Conservation (phyloP, 2,329 filamentous ascomycete genomes). For the Fusarium dimerum region DNA sequence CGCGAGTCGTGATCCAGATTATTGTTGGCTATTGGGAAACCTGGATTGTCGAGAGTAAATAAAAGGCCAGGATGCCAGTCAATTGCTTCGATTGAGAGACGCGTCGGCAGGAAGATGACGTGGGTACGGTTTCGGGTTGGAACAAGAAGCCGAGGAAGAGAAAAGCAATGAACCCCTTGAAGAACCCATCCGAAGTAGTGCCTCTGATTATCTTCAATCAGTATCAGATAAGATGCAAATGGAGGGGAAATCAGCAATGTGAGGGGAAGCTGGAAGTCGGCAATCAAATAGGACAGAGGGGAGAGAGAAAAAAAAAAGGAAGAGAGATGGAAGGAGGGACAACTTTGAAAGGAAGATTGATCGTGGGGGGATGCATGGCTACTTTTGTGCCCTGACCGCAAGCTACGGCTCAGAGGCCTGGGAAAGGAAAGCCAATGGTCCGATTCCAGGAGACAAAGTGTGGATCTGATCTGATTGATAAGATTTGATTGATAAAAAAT, state of each 20-base stretch:
- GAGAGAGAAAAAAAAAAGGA: background rate
- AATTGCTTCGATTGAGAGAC: slow-evolving; percentile 11
- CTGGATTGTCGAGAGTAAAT: slow-evolving; percentile 20
- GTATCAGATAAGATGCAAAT: background rate
- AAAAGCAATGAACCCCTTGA: slow-evolving; percentile 8
- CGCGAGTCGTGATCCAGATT: background rate
- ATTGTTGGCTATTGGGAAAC: background rate
- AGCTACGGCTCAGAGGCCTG: slow-evolving; percentile 19
- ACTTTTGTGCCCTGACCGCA: slow-evolving; percentile 32
- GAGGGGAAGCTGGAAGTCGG: slow-evolving; percentile 3
- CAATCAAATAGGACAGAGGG: slow-evolving; percentile 3
- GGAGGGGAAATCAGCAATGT: background rate
- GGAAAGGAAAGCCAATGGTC: slow-evolving; percentile 27
- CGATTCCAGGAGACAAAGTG: slow-evolving; percentile 36
- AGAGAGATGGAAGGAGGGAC: slow-evolving; percentile 13
- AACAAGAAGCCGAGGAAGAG: slow-evolving; percentile 12
- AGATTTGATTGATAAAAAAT: slow-evolving; percentile 49
- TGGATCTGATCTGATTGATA: slow-evolving; percentile 48
- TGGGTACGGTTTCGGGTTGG: slow-evolving; percentile 22
- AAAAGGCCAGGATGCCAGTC: slow-evolving; percentile 11
- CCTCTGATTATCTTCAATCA: slow-evolving; percentile 5
- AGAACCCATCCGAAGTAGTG: slow-evolving; percentile 12
- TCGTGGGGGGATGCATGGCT: slow-evolving; percentile 27
- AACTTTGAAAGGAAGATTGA: slow-evolving; percentile 17
- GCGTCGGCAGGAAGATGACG: slow-evolving; percentile 11